Conservation (phyloP, 495 filamentous ascomycete species). For the Penicillium tannophilum region DNA sequence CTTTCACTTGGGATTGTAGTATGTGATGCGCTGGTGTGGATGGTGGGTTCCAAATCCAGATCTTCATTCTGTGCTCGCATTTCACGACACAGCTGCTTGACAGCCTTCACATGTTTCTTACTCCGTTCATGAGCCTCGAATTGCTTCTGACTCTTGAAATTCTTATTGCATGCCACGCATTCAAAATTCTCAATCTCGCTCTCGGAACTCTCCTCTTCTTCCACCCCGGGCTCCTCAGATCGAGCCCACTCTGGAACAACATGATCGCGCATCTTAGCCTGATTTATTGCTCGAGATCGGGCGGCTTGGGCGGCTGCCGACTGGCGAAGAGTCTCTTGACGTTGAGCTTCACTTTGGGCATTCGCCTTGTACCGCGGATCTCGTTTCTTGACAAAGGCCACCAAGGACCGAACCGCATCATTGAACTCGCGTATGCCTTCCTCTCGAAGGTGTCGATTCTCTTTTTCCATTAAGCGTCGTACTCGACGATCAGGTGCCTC, state of each 20-base stretch:
- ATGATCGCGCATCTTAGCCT: constrained; percentile 66
- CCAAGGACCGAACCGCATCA: constrained; percentile 83
- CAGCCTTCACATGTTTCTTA: constrained; percentile 89
- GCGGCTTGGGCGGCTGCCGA: constrained; percentile 83
- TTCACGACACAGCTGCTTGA: constrained; percentile 74
- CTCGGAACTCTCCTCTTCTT: constrained; percentile 59
- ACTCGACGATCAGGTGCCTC: constrained; percentile 86
- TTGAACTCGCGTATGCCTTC: constrained; percentile 87
- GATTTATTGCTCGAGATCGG: constrained; percentile 76
- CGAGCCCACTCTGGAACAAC: constrained; percentile 79
- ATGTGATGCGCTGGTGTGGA: background rate
- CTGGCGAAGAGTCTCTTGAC: constrained; percentile 77
- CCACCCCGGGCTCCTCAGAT: constrained; percentile 47
- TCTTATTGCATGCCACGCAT: constrained; percentile 90
- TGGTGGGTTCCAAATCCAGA: constrained; percentile 26
- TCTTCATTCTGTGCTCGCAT: constrained; percentile 77
- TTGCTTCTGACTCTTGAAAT: constrained; percentile 91
- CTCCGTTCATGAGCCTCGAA: constrained; percentile 93
- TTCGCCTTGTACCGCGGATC: constrained; percentile 79
- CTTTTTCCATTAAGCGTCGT: constrained; percentile 89
- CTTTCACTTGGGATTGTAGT: background rate
- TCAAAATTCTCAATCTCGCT: constrained; percentile 66
- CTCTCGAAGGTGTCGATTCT: constrained; percentile 85
- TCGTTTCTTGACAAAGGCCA: constrained; percentile 88
- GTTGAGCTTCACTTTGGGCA: constrained; percentile 72